These are phyloP conservation scores for Maudiozyma turicensis DNA, from an alignment of 805 yeast genomes.

Conservation along the genomic window DNA sequence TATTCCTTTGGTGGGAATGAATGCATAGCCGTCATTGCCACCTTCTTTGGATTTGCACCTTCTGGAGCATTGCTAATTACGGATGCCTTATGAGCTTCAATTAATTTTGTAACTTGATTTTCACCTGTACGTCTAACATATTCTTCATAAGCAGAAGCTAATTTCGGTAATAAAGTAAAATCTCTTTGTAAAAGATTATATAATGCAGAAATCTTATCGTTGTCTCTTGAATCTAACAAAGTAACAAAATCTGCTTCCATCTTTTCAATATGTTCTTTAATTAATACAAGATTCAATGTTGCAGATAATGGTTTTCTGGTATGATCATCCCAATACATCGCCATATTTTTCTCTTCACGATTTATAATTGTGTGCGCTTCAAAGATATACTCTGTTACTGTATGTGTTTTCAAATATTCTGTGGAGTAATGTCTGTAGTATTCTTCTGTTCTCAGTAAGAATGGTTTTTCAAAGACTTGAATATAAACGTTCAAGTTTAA, in stretches of 20 bases:
- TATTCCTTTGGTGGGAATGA: conserved; percentile 54
- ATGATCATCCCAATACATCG: conserved; percentile 74
- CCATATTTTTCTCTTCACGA: conserved; percentile 75
- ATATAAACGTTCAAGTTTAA: conserved; percentile 75
- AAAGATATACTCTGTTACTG: conserved; percentile 83
- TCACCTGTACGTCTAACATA: conserved; percentile 62
- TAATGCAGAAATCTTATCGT: conserved; percentile 69
- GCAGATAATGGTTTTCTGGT: conserved; percentile 71
- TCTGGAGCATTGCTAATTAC: conserved; percentile 9
- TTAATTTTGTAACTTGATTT: conserved; percentile 18
- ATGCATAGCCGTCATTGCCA: conserved; percentile 32
- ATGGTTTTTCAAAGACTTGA: conserved; percentile 66
- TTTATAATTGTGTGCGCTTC: conserved; percentile 74
- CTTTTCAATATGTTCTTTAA: conserved; percentile 64
- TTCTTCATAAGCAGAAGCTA: conserved; percentile 61
- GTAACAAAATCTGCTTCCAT: conserved; percentile 68
- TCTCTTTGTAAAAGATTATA: conserved; percentile 68
- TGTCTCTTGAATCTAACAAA: conserved; percentile 52
- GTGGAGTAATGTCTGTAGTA: conserved; percentile 49
- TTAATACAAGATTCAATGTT: conserved; percentile 64
- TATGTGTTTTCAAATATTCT: conserved; percentile 56
- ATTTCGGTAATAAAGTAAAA: conserved; percentile 66
- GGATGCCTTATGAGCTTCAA: conserved; percentile 15
- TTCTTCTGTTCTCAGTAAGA: conserved; percentile 56
- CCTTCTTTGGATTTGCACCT: conserved; percentile 23